A percentile compares a stretch with the other conserved stretches of the same genome.
These are phyloP conservation scores for Pneumocystis jirovecii DNA, from an alignment of 1,139 yeast species.

Conservation along the genomic window DNA sequence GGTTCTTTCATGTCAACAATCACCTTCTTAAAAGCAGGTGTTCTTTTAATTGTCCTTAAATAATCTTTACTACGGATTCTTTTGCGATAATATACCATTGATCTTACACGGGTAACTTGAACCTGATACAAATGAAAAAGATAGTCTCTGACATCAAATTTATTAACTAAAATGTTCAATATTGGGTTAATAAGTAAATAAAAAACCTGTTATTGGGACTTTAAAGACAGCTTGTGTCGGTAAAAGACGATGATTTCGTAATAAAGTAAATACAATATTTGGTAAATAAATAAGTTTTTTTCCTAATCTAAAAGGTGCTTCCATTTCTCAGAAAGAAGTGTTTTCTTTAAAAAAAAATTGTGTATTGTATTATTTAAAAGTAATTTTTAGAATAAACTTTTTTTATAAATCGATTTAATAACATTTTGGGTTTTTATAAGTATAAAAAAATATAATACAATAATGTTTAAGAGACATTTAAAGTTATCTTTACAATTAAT, in stretches of 20 bases:
- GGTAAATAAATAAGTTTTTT: slow-evolving; percentile 17
- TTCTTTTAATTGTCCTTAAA: neutral
- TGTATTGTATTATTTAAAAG: neutral
- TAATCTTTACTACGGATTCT: slow-evolving; percentile 1
- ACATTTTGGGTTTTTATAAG: too few species aligned
- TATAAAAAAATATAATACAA: too few species aligned
- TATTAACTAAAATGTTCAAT: slow-evolving; percentile 14
- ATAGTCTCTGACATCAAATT: slow-evolving; percentile 19
- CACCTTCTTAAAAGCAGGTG: slow-evolving; percentile 14
- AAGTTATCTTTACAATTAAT: too few species aligned
- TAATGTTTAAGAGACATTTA: too few species aligned
- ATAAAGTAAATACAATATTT: slow-evolving; percentile 13
- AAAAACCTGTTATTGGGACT: neutral
- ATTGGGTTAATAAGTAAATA: neutral
- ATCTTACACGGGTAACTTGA: slow-evolving; percentile 14
- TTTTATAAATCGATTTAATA: too few species aligned
- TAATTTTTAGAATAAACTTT: neutral
- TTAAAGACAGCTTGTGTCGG: slow-evolving; percentile 2
- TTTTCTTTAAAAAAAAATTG: neutral
- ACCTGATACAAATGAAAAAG: slow-evolving; percentile 18
- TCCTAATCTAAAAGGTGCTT: slow-evolving; percentile 15
- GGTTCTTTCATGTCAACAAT: slow-evolving; percentile 21
- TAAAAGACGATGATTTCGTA: slow-evolving; percentile 9
- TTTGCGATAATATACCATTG: slow-evolving; percentile 10
- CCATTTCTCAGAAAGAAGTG: neutral